These are phyloP conservation scores for Aspergillus calidoustus DNA, from an alignment of 2,329 filamentous ascomycete species.

Conservation along the genomic window DNA sequence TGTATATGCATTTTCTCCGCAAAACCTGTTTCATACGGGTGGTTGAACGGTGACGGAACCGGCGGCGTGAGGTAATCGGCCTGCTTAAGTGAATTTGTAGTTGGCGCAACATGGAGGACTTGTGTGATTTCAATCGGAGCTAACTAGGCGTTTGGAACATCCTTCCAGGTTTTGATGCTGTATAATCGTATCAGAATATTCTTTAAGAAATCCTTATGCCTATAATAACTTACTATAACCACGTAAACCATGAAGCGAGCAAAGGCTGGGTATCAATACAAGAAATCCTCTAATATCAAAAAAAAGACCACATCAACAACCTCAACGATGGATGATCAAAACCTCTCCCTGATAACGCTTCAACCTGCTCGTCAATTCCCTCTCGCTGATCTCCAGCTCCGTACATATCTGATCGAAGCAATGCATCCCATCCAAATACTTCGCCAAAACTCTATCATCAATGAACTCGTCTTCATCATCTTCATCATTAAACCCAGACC, in stretches of 20 bases:
- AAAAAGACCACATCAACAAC: neutral
- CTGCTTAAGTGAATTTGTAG: conserved; percentile 14
- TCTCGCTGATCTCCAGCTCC: conserved; percentile 54
- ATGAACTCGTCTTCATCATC: conserved; percentile 40
- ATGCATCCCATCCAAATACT: conserved; percentile 54
- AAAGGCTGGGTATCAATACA: conserved; percentile 19
- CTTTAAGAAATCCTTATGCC: neutral
- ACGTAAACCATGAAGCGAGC: neutral
- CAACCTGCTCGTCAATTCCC: conserved; percentile 48
- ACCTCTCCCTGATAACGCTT: conserved; percentile 51
- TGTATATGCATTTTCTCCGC: conserved; percentile 10
- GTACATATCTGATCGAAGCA: conserved; percentile 58
- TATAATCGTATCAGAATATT: conserved; percentile 1
- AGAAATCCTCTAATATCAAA: neutral
- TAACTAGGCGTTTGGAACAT: conserved; percentile 10
- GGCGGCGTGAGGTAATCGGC: neutral
- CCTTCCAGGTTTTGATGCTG: conserved; percentile 1
- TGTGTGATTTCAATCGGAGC: neutral
- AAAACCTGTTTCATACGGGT: neutral
- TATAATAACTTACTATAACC: neutral
- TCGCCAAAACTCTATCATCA: conserved; percentile 43
- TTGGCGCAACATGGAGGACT: conserved; percentile 16
- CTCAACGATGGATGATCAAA: conserved; percentile 52
- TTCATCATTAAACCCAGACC: conserved; percentile 33
- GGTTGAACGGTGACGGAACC: neutral